Percentiles rank a stretch among this genome's conserved stretches.
Conservation (phyloP, 1,284 basidiomycete genomes). For the Sanguinoderma infundibulare region DNA sequence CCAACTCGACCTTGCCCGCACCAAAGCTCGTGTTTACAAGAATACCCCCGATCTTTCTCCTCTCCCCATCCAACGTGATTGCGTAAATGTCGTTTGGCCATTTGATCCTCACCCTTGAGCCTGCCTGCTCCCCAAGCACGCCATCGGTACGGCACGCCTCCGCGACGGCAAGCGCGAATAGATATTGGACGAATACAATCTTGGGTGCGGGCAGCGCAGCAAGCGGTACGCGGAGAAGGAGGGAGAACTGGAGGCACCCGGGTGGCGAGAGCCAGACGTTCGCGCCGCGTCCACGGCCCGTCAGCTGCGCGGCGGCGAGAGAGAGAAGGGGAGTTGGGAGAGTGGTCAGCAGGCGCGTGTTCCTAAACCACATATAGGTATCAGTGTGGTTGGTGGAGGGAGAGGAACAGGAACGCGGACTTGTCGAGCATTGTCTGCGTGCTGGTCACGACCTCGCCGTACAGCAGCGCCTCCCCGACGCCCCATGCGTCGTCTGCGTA, state of each 20-base stretch:
- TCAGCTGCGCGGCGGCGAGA: slow-evolving; percentile 86
- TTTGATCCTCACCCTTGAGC: slow-evolving; percentile 78
- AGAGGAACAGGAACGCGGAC: slow-evolving; percentile 48
- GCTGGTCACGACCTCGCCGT: slow-evolving; percentile 90
- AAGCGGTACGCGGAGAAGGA: slow-evolving; percentile 71
- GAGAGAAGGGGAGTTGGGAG: slow-evolving; percentile 83
- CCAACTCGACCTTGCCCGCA: slow-evolving; percentile 73
- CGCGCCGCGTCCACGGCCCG: slow-evolving; percentile 86
- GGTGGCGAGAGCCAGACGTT: slow-evolving; percentile 95
- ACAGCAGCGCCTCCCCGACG: slow-evolving; percentile 81
- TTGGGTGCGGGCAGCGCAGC: slow-evolving; percentile 62
- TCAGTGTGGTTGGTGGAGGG: not conserved
- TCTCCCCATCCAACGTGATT: slow-evolving; percentile 52
- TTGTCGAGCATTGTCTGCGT: slow-evolving; percentile 96
- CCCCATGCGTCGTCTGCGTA: slow-evolving; percentile 45
- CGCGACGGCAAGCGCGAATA: slow-evolving; percentile 89
- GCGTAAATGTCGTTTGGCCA: slow-evolving; percentile 99
- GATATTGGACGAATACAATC: slow-evolving; percentile 95
- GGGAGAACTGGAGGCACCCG: slow-evolving; percentile 89
- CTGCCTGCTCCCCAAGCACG: slow-evolving; percentile 55
- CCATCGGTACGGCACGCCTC: slow-evolving; percentile 71
- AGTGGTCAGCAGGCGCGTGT: slow-evolving; percentile 70
- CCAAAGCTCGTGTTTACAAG: slow-evolving; percentile 89
- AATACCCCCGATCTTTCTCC: slow-evolving; percentile 88
- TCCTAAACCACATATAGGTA: slow-evolving; percentile 51